Percentiles rank a stretch among this genome's conserved stretches.
Evolutionary conservation across 108 stramenopile genomes (phyloP).

Genomic region (Nannochloropsis salina): DNA sequence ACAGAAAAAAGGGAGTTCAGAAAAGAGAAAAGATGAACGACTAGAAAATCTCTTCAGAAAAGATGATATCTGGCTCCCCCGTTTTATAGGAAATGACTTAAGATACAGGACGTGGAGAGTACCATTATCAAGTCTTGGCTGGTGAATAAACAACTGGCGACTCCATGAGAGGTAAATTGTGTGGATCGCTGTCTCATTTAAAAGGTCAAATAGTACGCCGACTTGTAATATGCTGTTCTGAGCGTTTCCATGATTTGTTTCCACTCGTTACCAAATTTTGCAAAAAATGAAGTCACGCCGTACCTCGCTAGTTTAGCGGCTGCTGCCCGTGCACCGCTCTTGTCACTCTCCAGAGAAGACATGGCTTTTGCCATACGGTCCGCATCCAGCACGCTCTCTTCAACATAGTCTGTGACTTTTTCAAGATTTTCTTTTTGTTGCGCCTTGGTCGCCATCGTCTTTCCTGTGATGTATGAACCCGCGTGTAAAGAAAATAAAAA

Average conservation of each 20-base stretch:
- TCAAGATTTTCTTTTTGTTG: constrained; percentile 9
- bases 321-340: not conserved
- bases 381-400: not conserved
- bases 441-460: not conserved
- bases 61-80: too few relatives aligned
- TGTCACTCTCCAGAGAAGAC: constrained; percentile 6
- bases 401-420: constrained; percentile 8
- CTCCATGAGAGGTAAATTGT: too few relatives aligned
- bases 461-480: not conserved
- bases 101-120: too few relatives aligned
- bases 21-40: not conserved
- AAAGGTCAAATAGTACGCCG: too few relatives aligned
- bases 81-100: too few relatives aligned
- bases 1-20: not conserved
- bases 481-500: not conserved
- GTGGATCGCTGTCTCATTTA: too few relatives aligned
- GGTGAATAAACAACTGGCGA: too few relatives aligned
- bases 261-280: too few relatives aligned
- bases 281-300: not conserved
- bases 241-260: too few relatives aligned
- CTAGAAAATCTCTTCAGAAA: too few relatives aligned
- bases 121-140: too few relatives aligned
- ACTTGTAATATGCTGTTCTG: too few relatives aligned
- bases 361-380: constrained; percentile 17
- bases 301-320: constrained; percentile 15